A percentile compares a stretch with the other conserved stretches of the same genome.
phyloP scores from a whole-genome alignment of 2,329 filamentous ascomycete genomes.

The Berkeleyomyces rouxiae region DNA sequence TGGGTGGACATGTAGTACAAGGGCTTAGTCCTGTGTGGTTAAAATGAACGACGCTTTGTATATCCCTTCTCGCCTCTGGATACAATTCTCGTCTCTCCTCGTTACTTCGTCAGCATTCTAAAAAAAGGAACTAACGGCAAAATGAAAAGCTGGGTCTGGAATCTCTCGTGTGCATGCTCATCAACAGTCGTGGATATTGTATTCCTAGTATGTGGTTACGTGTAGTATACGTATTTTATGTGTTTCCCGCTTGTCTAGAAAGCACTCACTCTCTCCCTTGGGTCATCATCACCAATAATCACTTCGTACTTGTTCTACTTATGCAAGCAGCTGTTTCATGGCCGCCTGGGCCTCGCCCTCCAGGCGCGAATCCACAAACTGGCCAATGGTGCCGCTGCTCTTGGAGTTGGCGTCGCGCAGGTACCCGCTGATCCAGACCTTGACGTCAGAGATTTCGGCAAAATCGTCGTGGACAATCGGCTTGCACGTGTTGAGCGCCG shows the following conservation, averaged over 20 bases:
- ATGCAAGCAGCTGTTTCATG: conserved; percentile 9
- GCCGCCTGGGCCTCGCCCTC: conserved; percentile 29
- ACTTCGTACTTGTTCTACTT: not conserved
- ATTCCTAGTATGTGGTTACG: not conserved
- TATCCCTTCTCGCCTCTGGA: too few relatives aligned
- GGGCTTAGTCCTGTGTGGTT: too few relatives aligned
- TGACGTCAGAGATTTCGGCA: conserved; percentile 63
- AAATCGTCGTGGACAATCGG: conserved; percentile 61
- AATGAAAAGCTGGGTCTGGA: too few relatives aligned
- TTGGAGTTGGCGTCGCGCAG: conserved; percentile 61
- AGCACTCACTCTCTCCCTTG: not conserved
- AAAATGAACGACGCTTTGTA: too few relatives aligned
- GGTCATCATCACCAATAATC: too few relatives aligned
- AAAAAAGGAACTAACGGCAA: too few relatives aligned
- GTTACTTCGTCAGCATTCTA: too few relatives aligned
- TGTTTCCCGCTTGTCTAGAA: not conserved
- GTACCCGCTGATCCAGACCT: conserved; percentile 71
- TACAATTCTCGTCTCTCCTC: too few relatives aligned
- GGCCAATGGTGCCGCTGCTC: conserved; percentile 52
- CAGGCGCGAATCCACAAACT: conserved; percentile 57
- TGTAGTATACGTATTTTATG: not conserved
- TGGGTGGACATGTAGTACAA: too few relatives aligned
- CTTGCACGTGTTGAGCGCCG: conserved; percentile 79
- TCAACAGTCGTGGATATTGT: not conserved
- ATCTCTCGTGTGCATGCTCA: not conserved